Base-by-base conservation (phyloP, 106 monocot species). In the Phalaenopsis equestris region DNA sequence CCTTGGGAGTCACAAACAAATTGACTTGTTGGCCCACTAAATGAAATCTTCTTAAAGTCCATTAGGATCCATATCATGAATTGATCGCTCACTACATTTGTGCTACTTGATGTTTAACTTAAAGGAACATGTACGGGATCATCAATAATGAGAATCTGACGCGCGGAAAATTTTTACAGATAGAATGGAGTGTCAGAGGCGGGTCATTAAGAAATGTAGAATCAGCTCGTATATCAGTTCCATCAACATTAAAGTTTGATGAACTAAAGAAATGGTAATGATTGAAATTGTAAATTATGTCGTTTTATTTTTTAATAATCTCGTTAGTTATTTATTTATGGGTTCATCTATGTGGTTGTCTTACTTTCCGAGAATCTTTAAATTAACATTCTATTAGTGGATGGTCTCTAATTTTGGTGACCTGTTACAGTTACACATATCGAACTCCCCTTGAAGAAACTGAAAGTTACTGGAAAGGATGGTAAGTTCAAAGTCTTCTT, bases 181-280 rank as follows among this genome's bases (percentile, higher is more conserved):
- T 95, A 80, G 98, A 94, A 80, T 95, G 94, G 94, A 99, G 88
- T 82, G 90, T 99, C 75, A 99, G 88, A 82, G 90, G 93, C 77
- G 94, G 98, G 39, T 90, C 98, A 77, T 79, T 99, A 82, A 85
- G 94, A 81, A 99, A 99, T 83, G 73, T 91, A 68, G 98, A 99
- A 57, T 99, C 98, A 73, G 94, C 98, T 74, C 88, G 98, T 79
- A 24, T 99, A 56, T 99, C 98, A 46, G 79, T 99, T 89, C 98
- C 98, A 82, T 95, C 94, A 82, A 93, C 94, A 41, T 77, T 99
- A 41, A 95, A 88, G 52, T 99, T 87, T 82, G 86, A 91, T 81
- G 90, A 99, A 70, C 81, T 91, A 67, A 94, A 90, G 73, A 89
- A 91, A 80, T 99, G 98, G 98, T 99, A 70, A 84, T 78, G 42